Evolutionary conservation across 148 eudicot species (phyloP), one percentile per base, ranked within the genome.

Genomic region (Amaranthus hypochondriacus): DNA sequence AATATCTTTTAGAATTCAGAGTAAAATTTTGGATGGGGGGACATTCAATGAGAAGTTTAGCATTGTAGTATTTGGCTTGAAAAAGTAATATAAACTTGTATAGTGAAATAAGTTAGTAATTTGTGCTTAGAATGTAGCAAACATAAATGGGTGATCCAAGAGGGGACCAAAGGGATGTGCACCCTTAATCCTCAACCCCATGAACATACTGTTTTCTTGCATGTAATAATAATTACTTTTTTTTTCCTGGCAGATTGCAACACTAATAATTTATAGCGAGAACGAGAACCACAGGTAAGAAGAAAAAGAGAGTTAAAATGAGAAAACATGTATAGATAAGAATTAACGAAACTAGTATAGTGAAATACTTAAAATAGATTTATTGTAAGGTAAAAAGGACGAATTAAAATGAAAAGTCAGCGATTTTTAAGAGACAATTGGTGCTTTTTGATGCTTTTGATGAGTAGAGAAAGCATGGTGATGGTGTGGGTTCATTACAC

Each of bases 141-240:
- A 72, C 58, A 57, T 48, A 21, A 43, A 47, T 47, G 43, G 47
- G 70, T 62, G 77, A 79, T 79, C 70, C 81, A 79, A 73, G 75
- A 63, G 79, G 60, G 69, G 63, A 61, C 44, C n/a, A 73, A 43
- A 46, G 65, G 69, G 70, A 61, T 73, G 53, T 73, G 81, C 74
- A 61, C 68, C 81, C 77, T 68, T 4, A 46, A 48, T 13, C 51
- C 55, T 68, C 46, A 78, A 68, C 77, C 81, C 74, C 46, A 73
- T 68, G 81, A 73, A 61, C 64, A 49, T 68, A 50, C 64, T 66
- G 49, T 68, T 52, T 47, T 14, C 48, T 46, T 64, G 21, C 28
- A 46, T n/a, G 3, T 28, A 15, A 60, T 56, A 13, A 56, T n/a
- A 56, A 14, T 3, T 60, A 28, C 4, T 3, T 63, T 3, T 28